Conservation (phyloP, 164 flowering plant species). For the Litsea cubeba region DNA sequence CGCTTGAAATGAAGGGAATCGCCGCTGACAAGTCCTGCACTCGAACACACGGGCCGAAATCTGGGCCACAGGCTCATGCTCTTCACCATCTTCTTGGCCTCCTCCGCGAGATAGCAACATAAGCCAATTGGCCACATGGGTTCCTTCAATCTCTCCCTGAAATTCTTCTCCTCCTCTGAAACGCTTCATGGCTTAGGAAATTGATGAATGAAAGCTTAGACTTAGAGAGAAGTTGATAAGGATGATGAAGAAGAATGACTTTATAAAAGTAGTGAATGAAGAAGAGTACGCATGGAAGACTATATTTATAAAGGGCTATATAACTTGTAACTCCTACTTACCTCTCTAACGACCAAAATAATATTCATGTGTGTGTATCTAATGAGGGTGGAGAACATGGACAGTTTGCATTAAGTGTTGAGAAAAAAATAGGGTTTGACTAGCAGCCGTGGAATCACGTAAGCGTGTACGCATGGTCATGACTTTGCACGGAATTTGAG, state of each 20-base stretch:
- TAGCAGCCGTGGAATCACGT: neutral
- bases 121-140: slow-evolving; percentile 56
- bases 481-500: neutral
- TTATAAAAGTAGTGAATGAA: neutral
- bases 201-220: neutral
- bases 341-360: neutral
- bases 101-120: slow-evolving; percentile 45
- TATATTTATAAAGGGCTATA: neutral
- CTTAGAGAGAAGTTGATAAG: neutral
- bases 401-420: too few relatives aligned
- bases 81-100: neutral
- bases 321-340: neutral
- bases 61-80: neutral
- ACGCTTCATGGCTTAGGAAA: neutral
- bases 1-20: slow-evolving; percentile 83
- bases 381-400: neutral
- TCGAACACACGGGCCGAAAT: slow-evolving; percentile 43
- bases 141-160: slow-evolving; percentile 25
- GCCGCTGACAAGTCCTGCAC: slow-evolving; percentile 81
- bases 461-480: neutral
- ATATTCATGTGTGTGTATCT: neutral
- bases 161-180: slow-evolving; percentile 26
- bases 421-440: neutral
- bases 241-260: neutral
- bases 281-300: neutral